Base-by-base conservation (phyloP, 805 yeast genomes). In the Candida stauntonica region DNA sequence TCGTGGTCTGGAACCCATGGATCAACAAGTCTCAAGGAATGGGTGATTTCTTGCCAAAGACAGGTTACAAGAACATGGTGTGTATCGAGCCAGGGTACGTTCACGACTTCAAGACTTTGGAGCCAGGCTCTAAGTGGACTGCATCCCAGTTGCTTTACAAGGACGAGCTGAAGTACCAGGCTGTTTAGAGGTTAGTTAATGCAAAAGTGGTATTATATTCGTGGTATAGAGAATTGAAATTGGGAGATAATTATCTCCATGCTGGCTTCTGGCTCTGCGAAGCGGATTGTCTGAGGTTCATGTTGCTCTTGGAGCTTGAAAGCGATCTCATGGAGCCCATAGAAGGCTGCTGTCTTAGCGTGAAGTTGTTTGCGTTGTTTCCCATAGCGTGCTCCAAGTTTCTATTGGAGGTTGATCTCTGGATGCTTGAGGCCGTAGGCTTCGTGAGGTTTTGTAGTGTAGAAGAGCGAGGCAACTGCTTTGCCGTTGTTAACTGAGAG, bases 1-100 rank as follows among this genome's bases (percentile, higher is more conserved):
- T 73, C 26, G 98, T 93, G 34, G 97, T 93, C 39, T 93, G 99
- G 99, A 93, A 93, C 62, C 99, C 99, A 26, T 93, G 98, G 99
- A 68, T 75, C 48, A 73, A 82, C 40, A 86, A 84, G 60, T 76
- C 93, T n/a, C 68, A 65, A 17, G 80, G 82, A 2, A 86, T 93
- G 91, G 80, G 69, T 29, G 99, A 93, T 64, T 93, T 91, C 55
- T 74, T 71, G 51, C 99, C 98, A 35, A 86, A 85, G 58, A 61
- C 64, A 38, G 98, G 96, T 5, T 93, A 70, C 67, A 72, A 78
- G 49, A 69, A 81, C 32, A 91, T 93, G 98, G 77, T 93, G 41
- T 93, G 99, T 64, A 75, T 93, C 41, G 99, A 93, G 63, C 94
- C 96, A 3, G 99, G 99, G 30, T 72, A 80, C 50, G 98, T 93